Base-by-base conservation (phyloP, 768 basidiomycete genomes). In the Leccinum sublutescens region DNA sequence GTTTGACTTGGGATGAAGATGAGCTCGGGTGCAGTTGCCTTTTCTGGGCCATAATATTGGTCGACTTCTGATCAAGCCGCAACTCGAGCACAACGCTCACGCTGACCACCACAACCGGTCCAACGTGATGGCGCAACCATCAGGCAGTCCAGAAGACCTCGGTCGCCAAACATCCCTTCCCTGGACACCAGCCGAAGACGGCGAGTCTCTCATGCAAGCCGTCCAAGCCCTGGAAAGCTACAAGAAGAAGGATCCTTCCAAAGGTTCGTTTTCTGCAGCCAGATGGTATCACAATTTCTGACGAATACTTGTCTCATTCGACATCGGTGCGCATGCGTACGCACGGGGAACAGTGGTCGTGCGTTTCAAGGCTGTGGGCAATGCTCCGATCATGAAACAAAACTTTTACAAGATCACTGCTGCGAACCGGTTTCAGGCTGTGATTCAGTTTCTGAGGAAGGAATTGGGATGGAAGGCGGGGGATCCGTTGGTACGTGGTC, bases 331-430 rank as follows among this genome's bases (percentile, higher is more conserved):
- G 11, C 5, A 15, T 9, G 29, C 5, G 14, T 11, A 17, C 17
- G 34, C 8, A 4, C 10, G 2, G 49, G n/a, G 12, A 4, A 50
- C 71, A 98, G 96, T 98, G 53, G 87, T 98, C 62, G 93, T 99
- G 10, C 87, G 95, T 48, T 99, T 99, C 84, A 95, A 95, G 72
- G 95, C 96, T 2, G 91, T 97, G 10, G 96, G 96, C 50, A 95
- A 96, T 66, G 96, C 95, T 1, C 96, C 96, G 0, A 95, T 99
- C 68, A 97, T 99, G 95, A 95, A 91, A 77, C 93, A 96, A 76
- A 98, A 96, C 77, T 91, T 95, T 66, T 98, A 94, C 85, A 96
- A 95, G 80, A 95, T 98, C 68, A 94, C 95, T 0, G 91, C 95
- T 12, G 87, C 89, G 43, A 95, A 97, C 72, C 82, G 90, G 55